Evolutionary conservation across 495 filamentous ascomycete species (phyloP).

Genomic region (Delitschia confertaspora): DNA sequence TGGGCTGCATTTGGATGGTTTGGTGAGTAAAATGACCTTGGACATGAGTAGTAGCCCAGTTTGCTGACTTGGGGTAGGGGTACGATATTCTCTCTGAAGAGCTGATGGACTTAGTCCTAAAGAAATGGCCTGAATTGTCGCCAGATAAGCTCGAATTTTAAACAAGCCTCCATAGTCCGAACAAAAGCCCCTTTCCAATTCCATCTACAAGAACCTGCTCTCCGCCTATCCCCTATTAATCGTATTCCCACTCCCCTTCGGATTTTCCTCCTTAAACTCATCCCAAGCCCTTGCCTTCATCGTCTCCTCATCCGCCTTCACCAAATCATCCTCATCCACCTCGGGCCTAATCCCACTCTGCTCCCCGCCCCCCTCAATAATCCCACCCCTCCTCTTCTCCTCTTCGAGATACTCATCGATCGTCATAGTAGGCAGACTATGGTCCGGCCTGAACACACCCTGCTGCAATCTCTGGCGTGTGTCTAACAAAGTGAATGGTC

Average conservation of each 20-base stretch:
- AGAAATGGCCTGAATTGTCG: constrained; percentile 26
- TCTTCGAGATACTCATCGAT: constrained; percentile 98
- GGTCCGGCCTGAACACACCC: constrained; percentile 82
- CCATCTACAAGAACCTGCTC: too few relatives aligned
- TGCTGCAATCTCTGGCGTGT: constrained; percentile 65
- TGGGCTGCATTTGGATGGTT: constrained; percentile 25
- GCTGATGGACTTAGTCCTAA: constrained; percentile 16
- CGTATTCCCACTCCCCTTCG: constrained; percentile 45
- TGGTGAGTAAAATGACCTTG: constrained; percentile 13
- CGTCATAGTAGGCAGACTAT: constrained; percentile 92
- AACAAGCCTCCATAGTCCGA: background rate
- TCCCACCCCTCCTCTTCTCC: constrained; percentile 75
- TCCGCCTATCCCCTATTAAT: constrained; percentile 35
- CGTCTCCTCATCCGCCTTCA: constrained; percentile 78
- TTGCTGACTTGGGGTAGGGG: constrained; percentile 7
- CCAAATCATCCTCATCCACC: constrained; percentile 79
- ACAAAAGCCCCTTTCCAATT: too few relatives aligned
- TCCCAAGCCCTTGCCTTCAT: constrained; percentile 94
- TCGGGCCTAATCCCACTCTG: constrained; percentile 60
- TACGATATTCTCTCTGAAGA: constrained; percentile 21
- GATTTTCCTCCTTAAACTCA: constrained; percentile 85
- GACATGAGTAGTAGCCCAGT: background rate
- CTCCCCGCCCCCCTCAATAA: constrained; percentile 85
- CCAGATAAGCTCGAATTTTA: constrained; percentile 11
- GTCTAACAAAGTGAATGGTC: constrained; percentile 81